Base-by-base conservation (phyloP, 2,329 filamentous ascomycete species). In the Hymenoscyphus fraxineus region DNA sequence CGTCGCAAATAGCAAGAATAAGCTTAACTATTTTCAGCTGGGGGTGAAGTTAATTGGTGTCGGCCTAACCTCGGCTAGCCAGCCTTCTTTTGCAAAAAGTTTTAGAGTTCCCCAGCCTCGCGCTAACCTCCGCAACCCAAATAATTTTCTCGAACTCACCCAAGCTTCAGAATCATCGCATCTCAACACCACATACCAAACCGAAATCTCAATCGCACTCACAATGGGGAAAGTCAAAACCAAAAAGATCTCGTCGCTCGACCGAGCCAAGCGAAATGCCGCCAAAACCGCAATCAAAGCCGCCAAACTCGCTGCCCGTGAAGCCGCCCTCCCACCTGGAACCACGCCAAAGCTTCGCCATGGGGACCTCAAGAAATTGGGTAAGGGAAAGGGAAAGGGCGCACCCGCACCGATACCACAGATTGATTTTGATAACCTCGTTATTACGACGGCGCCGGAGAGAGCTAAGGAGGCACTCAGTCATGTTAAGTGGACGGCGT, bases 401-500 rank as follows among this genome's bases (percentile, higher is more conserved):
- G 5, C 13, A 35, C 12, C 35, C 4, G 31, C 27, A 3, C 6
- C 15, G 16, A 38, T 32, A 12, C 16, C 16, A 32, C 27, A n/a
- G n/a, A 58, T 38, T 22, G 32, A 58, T 4, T 58, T 9, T 39
- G 32, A 58, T 32, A 13, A 22, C 19, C 27, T 54, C 9, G 47
- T 54, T n/a, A 59, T 41, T 44, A 54, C 44, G 5, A 54, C 44
- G 31, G 44, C 16, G 12, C 47, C 51, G n/a, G 27, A 62, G 10
- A 44, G 27, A 19, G 60, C 60, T 10, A 16, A 22, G 19, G 69
- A 72, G 57, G 63, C 60, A 19, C 64, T 65, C 1, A 57, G 63
- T 63, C 80, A 80, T 69, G 75, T 76, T 27, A 80, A 75, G 39
- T 75, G 74, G 61, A 69, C 69, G 2, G 66, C 66, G 32, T 38